A percentile compares a stretch with the other conserved stretches of the same genome.
phyloP scores from a whole-genome alignment of 441 rosid species.

The Aquilaria agallochum region DNA sequence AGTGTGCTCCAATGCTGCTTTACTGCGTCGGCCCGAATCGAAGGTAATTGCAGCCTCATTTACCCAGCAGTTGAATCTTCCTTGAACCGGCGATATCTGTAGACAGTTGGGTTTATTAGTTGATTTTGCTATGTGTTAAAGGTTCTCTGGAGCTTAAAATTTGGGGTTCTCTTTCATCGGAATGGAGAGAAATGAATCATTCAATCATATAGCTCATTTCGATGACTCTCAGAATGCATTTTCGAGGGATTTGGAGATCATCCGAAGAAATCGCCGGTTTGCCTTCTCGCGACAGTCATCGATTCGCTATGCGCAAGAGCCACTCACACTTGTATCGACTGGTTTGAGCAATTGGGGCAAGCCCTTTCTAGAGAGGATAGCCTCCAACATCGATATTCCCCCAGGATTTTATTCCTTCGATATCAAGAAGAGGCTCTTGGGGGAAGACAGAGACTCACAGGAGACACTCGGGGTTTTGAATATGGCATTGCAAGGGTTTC shows the following conservation, averaged over 20 bases:
- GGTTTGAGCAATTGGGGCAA: constrained; percentile 26
- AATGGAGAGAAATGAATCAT: constrained; percentile 53
- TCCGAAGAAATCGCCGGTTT: constrained; percentile 61
- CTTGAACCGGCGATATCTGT: no score
- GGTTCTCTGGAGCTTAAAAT: no score
- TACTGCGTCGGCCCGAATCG: no score
- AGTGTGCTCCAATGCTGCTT: no score
- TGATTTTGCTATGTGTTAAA: no score
- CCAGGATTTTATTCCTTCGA: constrained; percentile 41
- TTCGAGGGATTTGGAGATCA: constrained; percentile 41
- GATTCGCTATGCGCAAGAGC: constrained; percentile 45
- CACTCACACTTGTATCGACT: constrained; percentile 48
- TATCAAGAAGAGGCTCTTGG: constrained; percentile 23
- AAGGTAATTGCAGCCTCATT: no score
- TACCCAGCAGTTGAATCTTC: no score
- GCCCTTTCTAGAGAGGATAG: constrained; percentile 64
- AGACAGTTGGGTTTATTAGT: no score
- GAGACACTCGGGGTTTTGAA: constrained; percentile 24
- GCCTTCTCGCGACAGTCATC: constrained; percentile 73
- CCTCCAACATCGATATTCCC: constrained; percentile 74
- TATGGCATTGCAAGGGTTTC: constrained; percentile 28
- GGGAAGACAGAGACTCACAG: constrained; percentile 22
- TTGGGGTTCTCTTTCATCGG: no score
- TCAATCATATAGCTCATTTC: constrained; percentile 24
- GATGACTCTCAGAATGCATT: constrained; percentile 33